phyloP scores from a whole-genome alignment of 176 grass and related monocot genomes.

The Hordeum marinum region DNA sequence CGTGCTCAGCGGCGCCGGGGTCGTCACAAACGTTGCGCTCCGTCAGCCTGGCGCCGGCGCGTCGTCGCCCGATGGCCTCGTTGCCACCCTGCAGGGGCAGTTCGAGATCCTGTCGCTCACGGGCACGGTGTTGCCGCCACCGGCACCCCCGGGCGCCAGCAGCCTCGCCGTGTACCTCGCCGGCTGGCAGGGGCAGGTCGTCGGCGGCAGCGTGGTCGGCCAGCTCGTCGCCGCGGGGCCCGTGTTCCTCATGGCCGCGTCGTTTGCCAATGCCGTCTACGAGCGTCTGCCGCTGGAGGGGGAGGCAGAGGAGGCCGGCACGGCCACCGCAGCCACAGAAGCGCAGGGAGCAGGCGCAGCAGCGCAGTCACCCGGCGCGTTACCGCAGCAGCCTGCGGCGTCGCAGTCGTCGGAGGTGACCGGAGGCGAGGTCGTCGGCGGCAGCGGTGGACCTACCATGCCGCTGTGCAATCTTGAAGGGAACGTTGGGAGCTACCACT shows the following conservation, averaged over 20 bases:
- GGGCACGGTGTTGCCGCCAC: conserved; percentile 84
- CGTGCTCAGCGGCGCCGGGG: conserved; percentile 75
- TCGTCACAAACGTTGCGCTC: conserved; percentile 62
- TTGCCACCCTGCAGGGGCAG: conserved; percentile 64
- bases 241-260: conserved; percentile 79
- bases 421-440: conserved; percentile 25
- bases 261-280: conserved; percentile 81
- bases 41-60: conserved; percentile 76
- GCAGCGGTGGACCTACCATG: conserved; percentile 12
- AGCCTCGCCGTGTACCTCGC: conserved; percentile 75
- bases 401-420: conserved; percentile 72
- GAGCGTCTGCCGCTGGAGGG: conserved; percentile 73
- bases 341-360: conserved; percentile 12
- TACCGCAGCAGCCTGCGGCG: conserved; percentile 36
- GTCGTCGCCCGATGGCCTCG: conserved; percentile 66
- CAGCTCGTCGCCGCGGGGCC: conserved; percentile 67
- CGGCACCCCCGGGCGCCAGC: conserved; percentile 63
- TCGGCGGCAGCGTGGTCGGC: conserved; percentile 83
- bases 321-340: background rate
- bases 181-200: conserved; percentile 77
- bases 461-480: conserved; percentile 62
- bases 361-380: background rate
- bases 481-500: conserved; percentile 44
- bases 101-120: conserved; percentile 93
- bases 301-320: conserved; percentile 32